phyloP scores from a whole-genome alignment of 495 filamentous ascomycete genomes.

The Tuber melanosporum region DNA sequence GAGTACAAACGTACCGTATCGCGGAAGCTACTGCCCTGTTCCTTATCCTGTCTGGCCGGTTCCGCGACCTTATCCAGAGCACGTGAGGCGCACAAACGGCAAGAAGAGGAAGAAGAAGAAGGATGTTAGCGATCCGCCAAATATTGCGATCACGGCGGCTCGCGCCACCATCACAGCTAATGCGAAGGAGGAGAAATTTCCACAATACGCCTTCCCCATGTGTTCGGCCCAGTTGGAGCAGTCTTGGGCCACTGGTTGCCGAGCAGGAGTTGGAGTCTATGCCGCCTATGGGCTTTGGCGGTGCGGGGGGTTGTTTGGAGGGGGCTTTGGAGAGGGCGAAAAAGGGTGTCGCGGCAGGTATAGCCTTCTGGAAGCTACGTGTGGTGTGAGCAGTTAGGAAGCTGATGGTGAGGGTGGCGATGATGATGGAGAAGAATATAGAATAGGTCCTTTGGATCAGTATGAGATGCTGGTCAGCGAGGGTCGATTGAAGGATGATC shows the following conservation, averaged over 20 bases:
- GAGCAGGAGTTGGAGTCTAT: not conserved
- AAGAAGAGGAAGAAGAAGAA: not conserved
- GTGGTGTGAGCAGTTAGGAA: not conserved
- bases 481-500: conserved; percentile 72
- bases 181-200: not conserved
- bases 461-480: conserved; percentile 72
- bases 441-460: conserved; percentile 69
- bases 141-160: not conserved
- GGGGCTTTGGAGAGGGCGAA: not conserved
- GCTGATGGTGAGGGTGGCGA: conserved; percentile 10
- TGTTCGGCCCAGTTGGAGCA: not conserved
- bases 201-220: not conserved
- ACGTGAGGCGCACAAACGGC: not conserved
- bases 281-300: not conserved
- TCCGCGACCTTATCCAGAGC: not conserved
- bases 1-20: not conserved
- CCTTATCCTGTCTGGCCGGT: not conserved
- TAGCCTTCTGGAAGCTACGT: not conserved
- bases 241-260: not conserved
- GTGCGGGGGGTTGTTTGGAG: not conserved
- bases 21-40: not conserved
- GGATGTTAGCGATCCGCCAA: not conserved
- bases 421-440: not conserved
- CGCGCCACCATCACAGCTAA: not conserved
- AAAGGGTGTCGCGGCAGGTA: not conserved